Evolutionary conservation across 108 stramenopile species (phyloP).

Genomic region (Fragilariopsis cylindrus): DNA sequence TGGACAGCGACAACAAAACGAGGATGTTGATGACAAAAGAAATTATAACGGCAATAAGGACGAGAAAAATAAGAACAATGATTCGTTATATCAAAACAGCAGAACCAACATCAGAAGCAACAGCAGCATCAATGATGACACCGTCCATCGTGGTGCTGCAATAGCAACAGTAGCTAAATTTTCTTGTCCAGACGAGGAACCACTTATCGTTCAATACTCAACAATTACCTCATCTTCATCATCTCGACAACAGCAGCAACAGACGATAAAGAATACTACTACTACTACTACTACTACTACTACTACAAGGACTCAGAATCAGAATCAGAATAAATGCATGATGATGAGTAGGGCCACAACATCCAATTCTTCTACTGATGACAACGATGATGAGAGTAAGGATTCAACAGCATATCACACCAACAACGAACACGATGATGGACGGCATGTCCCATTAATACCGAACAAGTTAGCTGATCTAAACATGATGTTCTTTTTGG

Average conservation of each 20-base stretch:
- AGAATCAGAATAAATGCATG: not conserved
- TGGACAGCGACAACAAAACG: too few species aligned
- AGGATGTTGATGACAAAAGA: not conserved
- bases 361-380: too few species aligned
- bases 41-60: not conserved
- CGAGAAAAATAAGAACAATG: not conserved
- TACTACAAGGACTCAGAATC: not conserved
- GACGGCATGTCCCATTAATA: not conserved
- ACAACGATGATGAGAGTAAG: too few species aligned
- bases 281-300: not conserved
- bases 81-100: not conserved
- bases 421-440: not conserved
- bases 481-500: not conserved
- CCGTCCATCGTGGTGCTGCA: not conserved
- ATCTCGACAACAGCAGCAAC: not conserved
- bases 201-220: not conserved
- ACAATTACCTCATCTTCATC: not conserved
- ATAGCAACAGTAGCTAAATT: conserved; percentile 1
- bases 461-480: not conserved
- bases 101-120: not conserved
- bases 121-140: not conserved
- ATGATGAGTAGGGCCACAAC: too few species aligned
- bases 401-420: not conserved
- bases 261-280: not conserved
- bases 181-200: conserved; percentile 18